phyloP scores from a whole-genome alignment of 2,329 filamentous ascomycete genomes.

The Cordyceps fumosorosea region DNA sequence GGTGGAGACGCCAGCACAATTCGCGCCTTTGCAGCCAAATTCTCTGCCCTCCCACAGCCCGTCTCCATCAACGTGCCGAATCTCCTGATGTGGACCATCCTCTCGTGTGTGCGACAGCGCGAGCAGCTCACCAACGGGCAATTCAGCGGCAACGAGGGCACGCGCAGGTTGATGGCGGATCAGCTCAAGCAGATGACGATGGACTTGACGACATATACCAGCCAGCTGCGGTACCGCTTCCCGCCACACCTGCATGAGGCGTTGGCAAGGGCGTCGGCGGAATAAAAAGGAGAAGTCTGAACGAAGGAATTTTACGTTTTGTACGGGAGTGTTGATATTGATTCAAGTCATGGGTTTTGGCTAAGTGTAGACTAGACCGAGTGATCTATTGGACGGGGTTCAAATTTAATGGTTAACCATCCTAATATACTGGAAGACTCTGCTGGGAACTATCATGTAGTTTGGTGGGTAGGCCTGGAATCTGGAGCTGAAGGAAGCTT shows the following conservation, averaged over 20 bases:
- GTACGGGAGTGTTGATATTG: conserved; percentile 4
- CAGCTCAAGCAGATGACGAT: conserved; percentile 73
- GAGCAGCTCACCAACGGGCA: conserved; percentile 62
- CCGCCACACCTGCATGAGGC: conserved; percentile 83
- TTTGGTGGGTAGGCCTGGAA: too few relatives aligned
- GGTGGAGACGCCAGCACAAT: conserved; percentile 70
- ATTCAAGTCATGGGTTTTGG: conserved; percentile 1
- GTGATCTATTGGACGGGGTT: neutral
- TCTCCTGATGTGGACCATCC: conserved; percentile 88
- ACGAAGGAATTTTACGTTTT: neutral
- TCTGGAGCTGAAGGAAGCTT: too few relatives aligned
- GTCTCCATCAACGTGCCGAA: conserved; percentile 87
- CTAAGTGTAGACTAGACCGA: conserved; percentile 8
- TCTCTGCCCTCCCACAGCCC: conserved; percentile 69
- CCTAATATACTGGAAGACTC: neutral
- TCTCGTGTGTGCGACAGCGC: conserved; percentile 74
- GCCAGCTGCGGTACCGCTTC: conserved; percentile 84
- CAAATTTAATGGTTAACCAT: neutral
- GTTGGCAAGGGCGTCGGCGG: conserved; percentile 72
- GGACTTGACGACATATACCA: conserved; percentile 90
- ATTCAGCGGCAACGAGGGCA: conserved; percentile 68
- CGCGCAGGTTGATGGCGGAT: conserved; percentile 56
- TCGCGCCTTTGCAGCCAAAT: conserved; percentile 72
- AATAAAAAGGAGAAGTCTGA: conserved; percentile 31
- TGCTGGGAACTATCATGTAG: too few relatives aligned